Percentiles rank a stretch among this genome's conserved stretches.
These are phyloP conservation scores for Ustilago trichophora DNA, from an alignment of 1,284 basidiomycete genomes.

Conservation along the genomic window DNA sequence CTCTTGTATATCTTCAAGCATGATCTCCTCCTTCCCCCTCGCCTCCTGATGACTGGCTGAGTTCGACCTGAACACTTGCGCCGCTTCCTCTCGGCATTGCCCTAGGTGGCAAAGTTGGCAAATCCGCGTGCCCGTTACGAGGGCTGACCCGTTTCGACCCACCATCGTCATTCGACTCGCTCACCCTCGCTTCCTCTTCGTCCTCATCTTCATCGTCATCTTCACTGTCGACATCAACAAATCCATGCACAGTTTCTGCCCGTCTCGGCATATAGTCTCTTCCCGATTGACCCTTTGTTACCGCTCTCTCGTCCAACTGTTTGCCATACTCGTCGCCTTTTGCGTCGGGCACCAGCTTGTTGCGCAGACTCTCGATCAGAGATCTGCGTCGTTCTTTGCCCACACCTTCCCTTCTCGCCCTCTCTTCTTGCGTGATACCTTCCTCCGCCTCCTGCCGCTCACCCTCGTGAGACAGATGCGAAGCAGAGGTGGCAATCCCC, in stretches of 20 bases:
- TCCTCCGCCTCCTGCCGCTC: too few relatives aligned
- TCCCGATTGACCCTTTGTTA: conserved; percentile 29
- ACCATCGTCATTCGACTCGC: neutral
- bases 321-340: conserved; percentile 6
- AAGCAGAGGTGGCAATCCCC: neutral
- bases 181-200: neutral
- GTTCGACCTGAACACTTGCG: neutral
- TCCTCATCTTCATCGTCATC: conserved; percentile 14
- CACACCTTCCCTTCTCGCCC: neutral
- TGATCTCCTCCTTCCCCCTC: too few relatives aligned
- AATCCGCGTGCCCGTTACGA: neutral
- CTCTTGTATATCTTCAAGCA: too few relatives aligned
- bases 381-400: conserved; percentile 2
- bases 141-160: neutral
- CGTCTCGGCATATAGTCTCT: conserved; percentile 31
- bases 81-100: neutral
- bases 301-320: conserved; percentile 27
- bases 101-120: neutral
- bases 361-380: conserved; percentile 22
- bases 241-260: conserved; percentile 1
- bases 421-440: too few relatives aligned
- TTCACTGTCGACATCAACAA: conserved; percentile 26
- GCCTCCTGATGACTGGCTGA: neutral
- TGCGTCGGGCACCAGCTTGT: conserved; percentile 31
- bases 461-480: too few relatives aligned